Base-by-base conservation (phyloP, 495 filamentous ascomycete genomes). In the Tuber melanosporum region DNA sequence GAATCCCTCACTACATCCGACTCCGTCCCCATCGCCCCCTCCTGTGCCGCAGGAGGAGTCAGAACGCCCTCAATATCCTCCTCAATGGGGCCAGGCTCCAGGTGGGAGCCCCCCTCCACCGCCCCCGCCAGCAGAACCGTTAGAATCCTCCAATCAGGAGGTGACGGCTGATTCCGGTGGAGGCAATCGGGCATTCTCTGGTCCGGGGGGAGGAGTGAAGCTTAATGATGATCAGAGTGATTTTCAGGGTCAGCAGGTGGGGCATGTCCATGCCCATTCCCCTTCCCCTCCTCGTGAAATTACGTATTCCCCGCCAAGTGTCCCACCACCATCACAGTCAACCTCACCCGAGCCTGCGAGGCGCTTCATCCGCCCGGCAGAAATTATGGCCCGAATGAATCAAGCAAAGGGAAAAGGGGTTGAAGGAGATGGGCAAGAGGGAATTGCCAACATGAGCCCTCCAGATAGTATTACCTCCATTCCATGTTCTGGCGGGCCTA, bases 391-490 rank as follows among this genome's bases (percentile, higher is more conserved):
- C 41, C 78, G 71, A 10, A 72, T 80, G 69, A 52, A 26, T 15
- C 77, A 80, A 32, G 77, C 75, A 52, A 73, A 78, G 20, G 78
- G 73, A 49, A 76, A 73, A 62, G 77, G 79, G n/a, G 14, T 36
- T 36, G 57, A 8, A 36, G 57, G 17, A 6, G 26, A 1, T 19
- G 14, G 57, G 8, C 57, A 66, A 36, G 57, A 17, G 17, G 57
- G 26, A 17, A 32, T 66, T 36, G n/a, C 15, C 26, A 36, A 36
- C 57, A 66, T 66, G 57, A 19, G 57, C 57, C 26, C 57, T 36
- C 26, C 57, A 15, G 57, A 66, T 12, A 19, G 57, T 36, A 17
- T 66, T 36, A 32, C 57, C 32, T 66, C 57, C 26, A 66, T 66
- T 14, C 26, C 57, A 36, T 32, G 0, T 66, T 17, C 57, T 36